phyloP scores from a whole-genome alignment of 75 land plant species.

The Picea glauca region DNA sequence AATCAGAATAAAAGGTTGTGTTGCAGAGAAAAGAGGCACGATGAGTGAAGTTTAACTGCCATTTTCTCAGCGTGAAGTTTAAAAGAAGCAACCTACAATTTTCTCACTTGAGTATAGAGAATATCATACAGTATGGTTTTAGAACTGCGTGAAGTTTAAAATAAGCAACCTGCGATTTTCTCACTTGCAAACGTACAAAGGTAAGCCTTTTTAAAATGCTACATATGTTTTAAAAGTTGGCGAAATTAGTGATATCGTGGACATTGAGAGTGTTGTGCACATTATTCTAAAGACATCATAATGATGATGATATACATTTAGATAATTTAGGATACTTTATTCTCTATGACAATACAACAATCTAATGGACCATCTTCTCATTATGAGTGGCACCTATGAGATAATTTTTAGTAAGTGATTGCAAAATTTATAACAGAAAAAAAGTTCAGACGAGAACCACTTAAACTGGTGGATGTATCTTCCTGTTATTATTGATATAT shows the following conservation, averaged over 20 bases:
- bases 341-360: not conserved
- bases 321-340: not conserved
- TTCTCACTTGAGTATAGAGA: too few species aligned
- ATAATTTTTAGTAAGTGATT: not conserved
- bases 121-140: too few species aligned
- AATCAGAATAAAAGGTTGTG: too few species aligned
- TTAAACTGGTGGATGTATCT: not conserved
- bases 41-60: too few species aligned
- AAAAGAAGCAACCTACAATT: too few species aligned
- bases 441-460: not conserved
- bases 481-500: not conserved
- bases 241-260: constrained; percentile 86
- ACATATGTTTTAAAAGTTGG: constrained; percentile 78
- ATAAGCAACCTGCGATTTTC: too few species aligned
- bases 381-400: not conserved
- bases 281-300: constrained; percentile 81
- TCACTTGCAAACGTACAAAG: too few species aligned
- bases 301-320: not conserved
- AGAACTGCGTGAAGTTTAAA: too few species aligned
- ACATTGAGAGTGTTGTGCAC: constrained; percentile 96
- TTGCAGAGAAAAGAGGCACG: too few species aligned
- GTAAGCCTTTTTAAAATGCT: constrained; percentile 86
- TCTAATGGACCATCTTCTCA: not conserved
- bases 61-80: too few species aligned
- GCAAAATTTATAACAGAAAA: not conserved